phyloP scores from a whole-genome alignment of 805 yeast species.

The Naumovozyma dairenensis region DNA sequence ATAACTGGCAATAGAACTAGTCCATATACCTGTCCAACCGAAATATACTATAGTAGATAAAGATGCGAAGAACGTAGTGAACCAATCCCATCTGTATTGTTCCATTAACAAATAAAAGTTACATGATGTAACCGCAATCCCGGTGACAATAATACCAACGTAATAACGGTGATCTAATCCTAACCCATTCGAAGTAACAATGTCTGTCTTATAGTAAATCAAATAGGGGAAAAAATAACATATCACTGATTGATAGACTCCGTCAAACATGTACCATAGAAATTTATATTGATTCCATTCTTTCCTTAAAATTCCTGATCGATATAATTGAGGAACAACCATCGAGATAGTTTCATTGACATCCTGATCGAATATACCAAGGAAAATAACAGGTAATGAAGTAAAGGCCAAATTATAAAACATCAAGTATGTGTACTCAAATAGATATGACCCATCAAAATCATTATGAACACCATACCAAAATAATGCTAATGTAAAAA shows the following conservation, averaged over 20 bases:
- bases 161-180: slow-evolving; percentile 62
- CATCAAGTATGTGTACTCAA: slow-evolving; percentile 71
- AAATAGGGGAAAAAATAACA: slow-evolving; percentile 69
- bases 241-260: slow-evolving; percentile 65
- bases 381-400: slow-evolving; percentile 65
- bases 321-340: slow-evolving; percentile 64
- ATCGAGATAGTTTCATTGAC: slow-evolving; percentile 60
- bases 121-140: slow-evolving; percentile 59
- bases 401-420: slow-evolving; percentile 79
- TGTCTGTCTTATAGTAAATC: slow-evolving; percentile 34
- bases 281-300: slow-evolving; percentile 68
- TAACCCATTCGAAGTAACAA: slow-evolving; percentile 45
- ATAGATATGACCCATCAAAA: slow-evolving; percentile 73
- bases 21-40: slow-evolving; percentile 80
- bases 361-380: slow-evolving; percentile 77
- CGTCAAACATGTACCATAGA: slow-evolving; percentile 67
- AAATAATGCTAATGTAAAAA: slow-evolving; percentile 62
- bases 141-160: slow-evolving; percentile 60
- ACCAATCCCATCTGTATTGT: slow-evolving; percentile 79
- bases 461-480: slow-evolving; percentile 71
- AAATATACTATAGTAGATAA: slow-evolving; percentile 52
- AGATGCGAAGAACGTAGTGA: slow-evolving; percentile 44
- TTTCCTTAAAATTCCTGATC: slow-evolving; percentile 59
- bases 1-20: slow-evolving; percentile 41
- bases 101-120: slow-evolving; percentile 56